A percentile compares a stretch with the other conserved stretches of the same genome.
Evolutionary conservation across 2,329 filamentous ascomycete genomes (phyloP).

Genomic region (Ilyonectria destructans): DNA sequence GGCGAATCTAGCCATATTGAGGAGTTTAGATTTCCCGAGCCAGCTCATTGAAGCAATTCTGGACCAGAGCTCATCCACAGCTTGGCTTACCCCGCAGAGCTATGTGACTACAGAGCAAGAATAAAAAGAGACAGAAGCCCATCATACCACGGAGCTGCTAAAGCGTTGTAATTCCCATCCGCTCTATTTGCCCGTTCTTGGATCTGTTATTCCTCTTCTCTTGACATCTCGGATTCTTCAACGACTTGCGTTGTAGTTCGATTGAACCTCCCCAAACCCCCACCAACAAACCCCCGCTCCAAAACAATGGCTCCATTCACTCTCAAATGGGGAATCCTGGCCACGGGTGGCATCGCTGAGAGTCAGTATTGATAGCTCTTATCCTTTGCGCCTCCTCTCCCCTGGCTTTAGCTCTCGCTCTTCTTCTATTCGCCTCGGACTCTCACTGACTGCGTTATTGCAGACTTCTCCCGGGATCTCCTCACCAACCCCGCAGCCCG

Average conservation of each 20-base stretch:
- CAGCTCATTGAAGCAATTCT: constrained; percentile 10
- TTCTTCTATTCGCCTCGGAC: constrained; percentile 4
- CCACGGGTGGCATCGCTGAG: constrained; percentile 73
- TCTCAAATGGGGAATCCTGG: constrained; percentile 74
- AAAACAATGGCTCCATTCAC: constrained; percentile 59
- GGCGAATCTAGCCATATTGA: constrained; percentile 28
- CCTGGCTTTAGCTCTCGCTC: not conserved
- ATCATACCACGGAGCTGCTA: not conserved
- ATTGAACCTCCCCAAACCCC: not conserved
- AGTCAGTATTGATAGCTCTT: constrained; percentile 58
- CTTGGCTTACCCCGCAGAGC: constrained; percentile 22
- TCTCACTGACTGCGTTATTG: constrained; percentile 10
- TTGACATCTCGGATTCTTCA: not conserved
- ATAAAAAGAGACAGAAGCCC: constrained; percentile 25
- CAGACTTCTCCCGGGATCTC: constrained; percentile 83
- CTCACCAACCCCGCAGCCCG: constrained; percentile 81
- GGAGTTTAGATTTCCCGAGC: constrained; percentile 1
- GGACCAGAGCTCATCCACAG: not conserved
- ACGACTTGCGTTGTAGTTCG: not conserved
- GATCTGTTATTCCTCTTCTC: not conserved
- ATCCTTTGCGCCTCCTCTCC: not conserved
- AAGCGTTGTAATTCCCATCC: not conserved
- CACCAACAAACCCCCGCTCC: constrained; percentile 17
- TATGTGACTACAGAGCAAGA: not conserved
- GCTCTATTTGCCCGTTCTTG: not conserved